Evolutionary conservation across 371 early-diverging fungal species (phyloP), one percentile per base, ranked within the genome.

Genomic region (Mucor mucedo): DNA sequence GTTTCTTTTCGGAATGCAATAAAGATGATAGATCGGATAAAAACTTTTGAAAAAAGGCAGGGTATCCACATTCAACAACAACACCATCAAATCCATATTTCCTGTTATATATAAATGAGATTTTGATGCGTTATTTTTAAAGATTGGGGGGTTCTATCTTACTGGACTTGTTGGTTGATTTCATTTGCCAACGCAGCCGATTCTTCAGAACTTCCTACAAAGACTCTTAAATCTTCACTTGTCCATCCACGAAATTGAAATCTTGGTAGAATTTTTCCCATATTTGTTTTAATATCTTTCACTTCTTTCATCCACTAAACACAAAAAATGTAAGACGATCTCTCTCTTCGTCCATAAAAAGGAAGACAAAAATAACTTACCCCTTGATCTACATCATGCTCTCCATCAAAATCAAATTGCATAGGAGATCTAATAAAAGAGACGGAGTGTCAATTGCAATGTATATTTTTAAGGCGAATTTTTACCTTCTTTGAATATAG

Each of bases 381-480:
- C 5, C 53, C 65, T 58, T 60, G 32, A 62, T 87, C 88, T 4
- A 87, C 88, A 61, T 89, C 87, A 63, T 89, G 87, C 40, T 72
- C 82, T 16, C 88, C 89, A 58, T 64, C 61, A n/a, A 83, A 35
- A 10, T 63, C 68, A 69, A 70, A 83, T 21, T 69, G 55, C 55
- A 64, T 63, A 9, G 63, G 27, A 1, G 66, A 52, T 44, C 73
- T 70, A 54, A 40, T 39, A 38, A 44, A 7, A 49, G 50, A 21
- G 21, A 21, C 9, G 21, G 10, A 28, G 30, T 11, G 11, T 4
- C 14, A 30, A 10, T 30, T 13, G 4, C 10, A 9, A 9, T 27
- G 40, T 42, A 28, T 29, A 58, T 21, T 21, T 21, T 21, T 29
- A 30, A 52, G 14, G n/a, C 11, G 6, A 16, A 21, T 3, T 16